phyloP scores from a whole-genome alignment of 768 basidiomycete genomes.

The Leccinum variicolor region DNA sequence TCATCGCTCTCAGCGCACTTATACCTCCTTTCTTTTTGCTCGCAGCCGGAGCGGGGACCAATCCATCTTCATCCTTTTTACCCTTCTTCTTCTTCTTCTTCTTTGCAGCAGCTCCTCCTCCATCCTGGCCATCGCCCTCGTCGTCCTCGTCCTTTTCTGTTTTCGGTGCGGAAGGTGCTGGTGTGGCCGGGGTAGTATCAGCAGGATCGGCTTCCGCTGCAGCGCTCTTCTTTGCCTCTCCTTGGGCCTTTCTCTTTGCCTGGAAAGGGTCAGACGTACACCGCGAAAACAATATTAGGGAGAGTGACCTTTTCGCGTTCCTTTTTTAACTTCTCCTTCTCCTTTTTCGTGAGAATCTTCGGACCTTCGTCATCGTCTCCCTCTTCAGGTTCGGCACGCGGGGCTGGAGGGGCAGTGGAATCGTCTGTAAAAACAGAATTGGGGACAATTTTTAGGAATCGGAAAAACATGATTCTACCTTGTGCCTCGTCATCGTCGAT shows the following conservation, averaged over 20 bases:
- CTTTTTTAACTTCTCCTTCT: slow-evolving; percentile 97
- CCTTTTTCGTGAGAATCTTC: slow-evolving; percentile 85
- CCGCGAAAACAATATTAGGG: background rate
- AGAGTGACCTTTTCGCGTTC: slow-evolving; percentile 83
- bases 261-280: slow-evolving; percentile 30
- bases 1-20: slow-evolving; percentile 80
- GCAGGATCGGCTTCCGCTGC: slow-evolving; percentile 32
- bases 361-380: slow-evolving; percentile 48
- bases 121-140: slow-evolving; percentile 63
- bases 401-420: slow-evolving; percentile 25
- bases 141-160: slow-evolving; percentile 54
- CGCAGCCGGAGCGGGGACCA: slow-evolving; percentile 41
- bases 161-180: slow-evolving; percentile 29
- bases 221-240: slow-evolving; percentile 71
- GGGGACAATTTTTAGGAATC: background rate
- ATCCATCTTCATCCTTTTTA: slow-evolving; percentile 71
- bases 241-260: slow-evolving; percentile 80
- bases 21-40: slow-evolving; percentile 77
- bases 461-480: slow-evolving; percentile 8
- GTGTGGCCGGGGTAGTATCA: slow-evolving; percentile 15
- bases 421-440: slow-evolving; percentile 14
- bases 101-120: slow-evolving; percentile 49
- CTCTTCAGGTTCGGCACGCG: slow-evolving; percentile 31
- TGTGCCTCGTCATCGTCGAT: slow-evolving; percentile 10
- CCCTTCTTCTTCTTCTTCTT: slow-evolving; percentile 84